Conservation (phyloP, 148 eudicot genomes). For the Silene uniflora region DNA sequence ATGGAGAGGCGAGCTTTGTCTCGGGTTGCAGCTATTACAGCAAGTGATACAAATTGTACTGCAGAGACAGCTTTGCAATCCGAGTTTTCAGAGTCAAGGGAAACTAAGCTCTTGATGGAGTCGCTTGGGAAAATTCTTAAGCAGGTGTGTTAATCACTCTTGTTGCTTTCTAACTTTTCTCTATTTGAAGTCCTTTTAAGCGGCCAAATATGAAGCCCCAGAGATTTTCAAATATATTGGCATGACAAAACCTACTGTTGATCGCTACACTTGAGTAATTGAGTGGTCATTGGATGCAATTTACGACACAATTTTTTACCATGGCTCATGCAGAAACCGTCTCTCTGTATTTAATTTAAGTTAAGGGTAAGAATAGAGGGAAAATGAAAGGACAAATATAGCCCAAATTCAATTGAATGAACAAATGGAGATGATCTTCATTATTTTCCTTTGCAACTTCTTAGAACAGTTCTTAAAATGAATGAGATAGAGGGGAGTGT, state of each 20-base stretch:
- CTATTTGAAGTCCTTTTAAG: not conserved
- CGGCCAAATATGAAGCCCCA: not conserved
- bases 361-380: not conserved
- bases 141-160: slow-evolving; percentile 35
- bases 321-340: not conserved
- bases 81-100: slow-evolving; percentile 36
- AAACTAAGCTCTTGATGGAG: slow-evolving; percentile 60
- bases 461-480: not conserved
- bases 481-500: not conserved
- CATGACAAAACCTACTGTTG: not conserved
- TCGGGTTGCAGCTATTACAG: slow-evolving; percentile 23
- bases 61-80: slow-evolving; percentile 25
- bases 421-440: not conserved
- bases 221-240: not conserved
- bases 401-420: not conserved
- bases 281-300: not conserved
- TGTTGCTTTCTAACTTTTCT: slow-evolving; percentile 1
- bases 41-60: slow-evolving; percentile 18
- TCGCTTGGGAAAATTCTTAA: slow-evolving; percentile 69
- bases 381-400: not conserved
- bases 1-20: slow-evolving; percentile 48
- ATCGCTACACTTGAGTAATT: not conserved
- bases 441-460: not conserved
- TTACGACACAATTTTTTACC: not conserved
- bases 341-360: too few relatives aligned